phyloP scores from a whole-genome alignment of 2,329 filamentous ascomycete species.

The Kalaharituber pfeilii region DNA sequence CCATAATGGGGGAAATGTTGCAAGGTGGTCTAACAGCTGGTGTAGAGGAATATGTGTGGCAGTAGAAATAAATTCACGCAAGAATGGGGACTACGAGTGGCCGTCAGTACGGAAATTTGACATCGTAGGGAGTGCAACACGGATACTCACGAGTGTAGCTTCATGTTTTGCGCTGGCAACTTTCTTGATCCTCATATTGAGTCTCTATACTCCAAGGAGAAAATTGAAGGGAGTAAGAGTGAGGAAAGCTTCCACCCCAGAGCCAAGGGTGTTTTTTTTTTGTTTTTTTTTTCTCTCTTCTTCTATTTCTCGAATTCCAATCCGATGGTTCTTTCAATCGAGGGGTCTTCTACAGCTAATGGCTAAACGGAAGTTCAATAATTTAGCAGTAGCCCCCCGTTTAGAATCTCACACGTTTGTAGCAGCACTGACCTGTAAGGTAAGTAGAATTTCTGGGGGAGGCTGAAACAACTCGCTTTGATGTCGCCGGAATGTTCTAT shows the following conservation, averaged over 20 bases:
- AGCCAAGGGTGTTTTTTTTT: background rate
- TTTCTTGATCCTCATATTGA: slow-evolving; percentile 36
- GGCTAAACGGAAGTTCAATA: background rate
- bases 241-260: background rate
- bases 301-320: too few species aligned
- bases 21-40: slow-evolving; percentile 58
- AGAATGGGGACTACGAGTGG: slow-evolving; percentile 59
- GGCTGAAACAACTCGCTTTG: too few species aligned
- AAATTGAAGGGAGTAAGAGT: background rate
- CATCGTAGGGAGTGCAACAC: slow-evolving; percentile 4
- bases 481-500: too few species aligned
- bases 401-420: too few species aligned
- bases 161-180: slow-evolving; percentile 37
- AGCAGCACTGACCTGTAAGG: too few species aligned
- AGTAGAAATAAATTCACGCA: slow-evolving; percentile 60
- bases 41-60: slow-evolving; percentile 53
- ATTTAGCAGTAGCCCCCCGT: background rate
- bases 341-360: background rate
- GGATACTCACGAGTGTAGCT: slow-evolving; percentile 32
- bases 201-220: background rate
- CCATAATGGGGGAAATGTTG: slow-evolving; percentile 74
- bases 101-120: too few species aligned
- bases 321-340: background rate
- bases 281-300: too few species aligned
- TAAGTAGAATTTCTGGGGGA: too few species aligned